Percentiles rank a stretch among this genome's conserved stretches.
Conservation (phyloP, 371 early-diverging fungal species). For the Mucor velutinosus region DNA sequence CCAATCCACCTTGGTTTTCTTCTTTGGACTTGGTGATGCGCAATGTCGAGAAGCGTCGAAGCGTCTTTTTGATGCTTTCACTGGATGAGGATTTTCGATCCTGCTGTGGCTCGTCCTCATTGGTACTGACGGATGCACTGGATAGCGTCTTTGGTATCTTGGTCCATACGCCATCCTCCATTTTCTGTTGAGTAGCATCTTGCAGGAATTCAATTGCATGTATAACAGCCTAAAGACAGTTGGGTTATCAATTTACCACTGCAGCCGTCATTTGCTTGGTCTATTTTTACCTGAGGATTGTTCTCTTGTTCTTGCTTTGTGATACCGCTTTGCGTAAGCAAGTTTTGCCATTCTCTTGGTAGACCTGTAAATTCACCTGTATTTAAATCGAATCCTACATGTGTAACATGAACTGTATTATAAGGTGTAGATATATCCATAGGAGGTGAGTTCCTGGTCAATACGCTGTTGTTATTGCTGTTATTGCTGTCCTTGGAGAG, state of each 20-base stretch:
- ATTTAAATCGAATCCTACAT: conserved; percentile 83
- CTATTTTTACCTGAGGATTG: conserved; percentile 70
- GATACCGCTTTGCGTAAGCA: conserved; percentile 90
- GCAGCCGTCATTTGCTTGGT: not conserved
- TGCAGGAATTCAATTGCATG: conserved; percentile 91
- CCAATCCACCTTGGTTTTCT: conserved; percentile 2
- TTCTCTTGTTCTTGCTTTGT: conserved; percentile 90
- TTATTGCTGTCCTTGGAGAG: not conserved
- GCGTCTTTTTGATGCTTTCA: conserved; percentile 6
- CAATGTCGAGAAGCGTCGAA: conserved; percentile 17
- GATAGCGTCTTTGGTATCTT: conserved; percentile 63
- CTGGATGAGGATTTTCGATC: not conserved
- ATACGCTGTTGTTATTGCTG: not conserved
- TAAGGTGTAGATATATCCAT: conserved; percentile 90
- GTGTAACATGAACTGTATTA: conserved; percentile 93
- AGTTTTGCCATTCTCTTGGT: conserved; percentile 87
- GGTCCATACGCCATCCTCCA: conserved; percentile 75
- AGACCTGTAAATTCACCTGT: conserved; percentile 91
- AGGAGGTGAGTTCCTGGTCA: not conserved
- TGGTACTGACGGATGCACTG: not conserved
- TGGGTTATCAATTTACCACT: not conserved
- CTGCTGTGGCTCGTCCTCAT: not conserved
- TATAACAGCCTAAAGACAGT: conserved; percentile 70
- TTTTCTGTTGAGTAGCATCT: conserved; percentile 42
- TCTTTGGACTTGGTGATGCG: conserved; percentile 23